Conservation (phyloP, 202 grass and related monocot genomes). For the Hordeum pubiflorum region DNA sequence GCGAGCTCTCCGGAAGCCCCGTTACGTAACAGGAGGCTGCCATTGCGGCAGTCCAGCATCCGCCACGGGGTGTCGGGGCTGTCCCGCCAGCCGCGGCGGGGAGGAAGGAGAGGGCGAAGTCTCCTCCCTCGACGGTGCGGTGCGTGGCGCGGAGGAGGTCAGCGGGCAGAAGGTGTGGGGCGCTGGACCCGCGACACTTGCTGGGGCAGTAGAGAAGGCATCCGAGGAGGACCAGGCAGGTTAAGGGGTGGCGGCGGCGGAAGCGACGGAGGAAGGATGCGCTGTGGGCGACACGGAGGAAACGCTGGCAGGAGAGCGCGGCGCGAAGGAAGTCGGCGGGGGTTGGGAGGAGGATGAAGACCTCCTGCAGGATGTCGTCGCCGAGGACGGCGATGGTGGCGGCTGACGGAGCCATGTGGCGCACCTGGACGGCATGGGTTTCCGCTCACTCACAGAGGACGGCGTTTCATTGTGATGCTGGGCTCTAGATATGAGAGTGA, state of each 20-base stretch:
- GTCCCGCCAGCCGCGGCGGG: background rate
- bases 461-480: too few relatives aligned
- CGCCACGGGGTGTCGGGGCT: background rate
- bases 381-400: background rate
- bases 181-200: background rate
- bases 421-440: too few relatives aligned
- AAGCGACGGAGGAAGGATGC: constrained; percentile 31
- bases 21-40: constrained; percentile 1
- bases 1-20: background rate
- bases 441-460: too few relatives aligned
- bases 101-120: constrained; percentile 29
- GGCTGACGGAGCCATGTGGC: constrained; percentile 27
- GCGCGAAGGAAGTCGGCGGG: constrained; percentile 21
- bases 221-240: constrained; percentile 26
- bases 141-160: background rate
- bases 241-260: constrained; percentile 22
- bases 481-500: too few relatives aligned
- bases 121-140: background rate
- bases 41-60: constrained; percentile 29
- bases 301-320: constrained; percentile 17
- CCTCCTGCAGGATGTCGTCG: constrained; percentile 34
- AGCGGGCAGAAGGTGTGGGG: background rate
- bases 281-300: constrained; percentile 28
- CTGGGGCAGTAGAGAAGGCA: background rate
- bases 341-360: constrained; percentile 29